These are phyloP conservation scores for Uronychia binucleata DNA, from an alignment of 73 alveolate species.

Conservation along the genomic window DNA sequence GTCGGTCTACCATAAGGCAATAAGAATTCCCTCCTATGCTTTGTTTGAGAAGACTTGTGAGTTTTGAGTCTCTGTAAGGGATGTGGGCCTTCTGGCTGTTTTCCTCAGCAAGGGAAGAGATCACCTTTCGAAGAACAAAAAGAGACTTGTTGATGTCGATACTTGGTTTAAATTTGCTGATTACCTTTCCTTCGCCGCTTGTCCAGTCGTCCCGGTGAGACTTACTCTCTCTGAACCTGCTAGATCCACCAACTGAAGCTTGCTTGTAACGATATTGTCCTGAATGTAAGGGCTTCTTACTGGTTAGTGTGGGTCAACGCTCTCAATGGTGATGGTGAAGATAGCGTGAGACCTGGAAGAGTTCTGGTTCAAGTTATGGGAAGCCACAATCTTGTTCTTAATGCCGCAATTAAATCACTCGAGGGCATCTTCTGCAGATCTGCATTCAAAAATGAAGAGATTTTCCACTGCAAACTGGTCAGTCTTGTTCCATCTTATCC, in stretches of 20 bases:
- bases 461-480: conserved; percentile 65
- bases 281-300: too few relatives aligned
- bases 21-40: conserved; percentile 61
- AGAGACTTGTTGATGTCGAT: conserved; percentile 93
- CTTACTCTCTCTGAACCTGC: conserved; percentile 55
- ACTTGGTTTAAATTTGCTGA: conserved; percentile 62
- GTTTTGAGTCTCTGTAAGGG: conserved; percentile 57
- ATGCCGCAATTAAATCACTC: conserved; percentile 59
- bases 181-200: conserved; percentile 78
- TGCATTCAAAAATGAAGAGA: conserved; percentile 39
- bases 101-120: conserved; percentile 69
- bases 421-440: conserved; percentile 52
- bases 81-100: conserved; percentile 2
- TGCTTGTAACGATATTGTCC: conserved; percentile 64
- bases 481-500: conserved; percentile 59
- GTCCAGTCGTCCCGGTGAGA: conserved; percentile 48
- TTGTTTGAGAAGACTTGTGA: conserved; percentile 38
- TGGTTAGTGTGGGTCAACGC: conserved; percentile 63
- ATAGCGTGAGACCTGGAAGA: conserved; percentile 92
- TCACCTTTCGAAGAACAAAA: conserved; percentile 89
- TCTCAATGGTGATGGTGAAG: conserved; percentile 72
- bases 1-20: conserved; percentile 95
- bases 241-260: conserved; percentile 46
- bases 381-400: conserved; percentile 83
- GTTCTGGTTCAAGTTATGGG: conserved; percentile 79